Evolutionary conservation across 1,284 basidiomycete genomes (phyloP).

Genomic region (Omphalotus olearius): DNA sequence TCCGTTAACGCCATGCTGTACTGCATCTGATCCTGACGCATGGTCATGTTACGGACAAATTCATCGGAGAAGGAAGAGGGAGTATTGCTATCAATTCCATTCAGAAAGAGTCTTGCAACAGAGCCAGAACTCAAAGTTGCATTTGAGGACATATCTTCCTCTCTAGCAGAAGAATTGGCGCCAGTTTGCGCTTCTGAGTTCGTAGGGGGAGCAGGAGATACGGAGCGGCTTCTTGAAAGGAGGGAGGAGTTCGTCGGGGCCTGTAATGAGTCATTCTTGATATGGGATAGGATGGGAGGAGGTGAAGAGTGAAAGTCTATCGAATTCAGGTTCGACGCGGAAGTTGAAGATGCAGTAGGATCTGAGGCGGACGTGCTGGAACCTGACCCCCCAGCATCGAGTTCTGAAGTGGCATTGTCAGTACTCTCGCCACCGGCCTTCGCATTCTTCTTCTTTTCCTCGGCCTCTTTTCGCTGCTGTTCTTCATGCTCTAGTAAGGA

Average conservation of each 20-base stretch:
- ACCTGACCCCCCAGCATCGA: constrained; percentile 12
- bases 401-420: constrained; percentile 5
- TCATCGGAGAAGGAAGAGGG: background rate
- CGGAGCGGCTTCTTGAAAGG: constrained; percentile 23
- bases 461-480: constrained; percentile 66
- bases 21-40: no score
- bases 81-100: constrained; percentile 2
- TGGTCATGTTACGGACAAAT: background rate
- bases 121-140: constrained; percentile 41
- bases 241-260: constrained; percentile 16
- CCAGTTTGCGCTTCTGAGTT: constrained; percentile 13
- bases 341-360: constrained; percentile 14
- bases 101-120: constrained; percentile 28
- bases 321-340: background rate
- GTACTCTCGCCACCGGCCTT: constrained; percentile 4
- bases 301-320: constrained; percentile 5
- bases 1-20: no score
- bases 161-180: constrained; percentile 1
- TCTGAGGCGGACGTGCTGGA: constrained; percentile 19
- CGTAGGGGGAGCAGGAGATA: constrained; percentile 21
- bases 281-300: background rate
- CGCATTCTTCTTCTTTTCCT: constrained; percentile 46
- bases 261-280: constrained; percentile 15
- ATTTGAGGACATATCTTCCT: constrained; percentile 17
- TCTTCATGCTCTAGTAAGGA: constrained; percentile 90